These are phyloP conservation scores for Teratosphaeria destructans DNA, from an alignment of 2,329 filamentous ascomycete genomes.

Conservation along the genomic window DNA sequence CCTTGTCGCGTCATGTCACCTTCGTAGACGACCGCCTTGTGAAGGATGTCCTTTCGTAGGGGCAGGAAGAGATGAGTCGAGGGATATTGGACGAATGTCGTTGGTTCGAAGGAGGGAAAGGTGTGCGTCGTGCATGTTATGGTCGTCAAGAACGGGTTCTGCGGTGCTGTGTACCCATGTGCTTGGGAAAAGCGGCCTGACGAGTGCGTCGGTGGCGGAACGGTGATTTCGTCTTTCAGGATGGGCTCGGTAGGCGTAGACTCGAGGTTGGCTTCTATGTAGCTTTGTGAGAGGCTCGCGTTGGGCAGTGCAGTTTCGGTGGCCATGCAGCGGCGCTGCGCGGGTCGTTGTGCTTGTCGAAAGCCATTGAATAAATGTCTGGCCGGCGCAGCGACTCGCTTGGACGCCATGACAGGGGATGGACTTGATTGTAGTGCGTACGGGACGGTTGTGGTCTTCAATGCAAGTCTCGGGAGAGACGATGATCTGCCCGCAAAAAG, in stretches of 20 bases:
- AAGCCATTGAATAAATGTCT: conserved; percentile 23
- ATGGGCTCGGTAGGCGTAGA: conserved; percentile 19
- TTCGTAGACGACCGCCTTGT: conserved; percentile 86
- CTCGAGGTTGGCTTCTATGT: conserved; percentile 27
- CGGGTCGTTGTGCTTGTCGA: conserved; percentile 9
- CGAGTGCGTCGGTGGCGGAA: conserved; percentile 7
- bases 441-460: neutral
- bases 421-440: neutral
- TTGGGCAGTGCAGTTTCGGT: conserved; percentile 36
- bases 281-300: conserved; percentile 1
- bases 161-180: conserved; percentile 8
- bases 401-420: conserved; percentile 29
- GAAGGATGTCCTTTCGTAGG: conserved; percentile 80
- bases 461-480: conserved; percentile 3
- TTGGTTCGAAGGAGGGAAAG: conserved; percentile 82
- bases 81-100: conserved; percentile 66
- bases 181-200: conserved; percentile 11
- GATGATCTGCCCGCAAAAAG: neutral
- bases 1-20: conserved; percentile 81
- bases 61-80: conserved; percentile 77
- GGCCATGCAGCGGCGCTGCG: conserved; percentile 42
- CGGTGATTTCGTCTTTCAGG: conserved; percentile 10
- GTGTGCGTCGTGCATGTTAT: conserved; percentile 78
- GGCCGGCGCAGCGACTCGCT: conserved; percentile 27
- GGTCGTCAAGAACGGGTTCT: conserved; percentile 42